Evolutionary conservation across 2,329 filamentous ascomycete species (phyloP).

Genomic region (Beauveria sp.): DNA sequence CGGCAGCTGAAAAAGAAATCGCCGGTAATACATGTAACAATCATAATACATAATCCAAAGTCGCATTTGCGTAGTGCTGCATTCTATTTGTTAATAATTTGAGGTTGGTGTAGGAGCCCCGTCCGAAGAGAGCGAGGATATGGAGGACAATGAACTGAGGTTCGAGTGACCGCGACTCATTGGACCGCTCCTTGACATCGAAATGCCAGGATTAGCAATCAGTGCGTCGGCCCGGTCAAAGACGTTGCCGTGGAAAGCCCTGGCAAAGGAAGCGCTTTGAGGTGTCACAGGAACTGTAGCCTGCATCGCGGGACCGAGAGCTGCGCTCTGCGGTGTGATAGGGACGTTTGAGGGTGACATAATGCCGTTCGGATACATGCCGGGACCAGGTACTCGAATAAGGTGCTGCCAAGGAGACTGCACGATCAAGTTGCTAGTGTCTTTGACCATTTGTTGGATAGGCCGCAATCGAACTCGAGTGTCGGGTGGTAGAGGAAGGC

Average conservation of each 20-base stretch:
- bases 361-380: conserved; percentile 14
- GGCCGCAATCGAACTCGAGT: conserved; percentile 69
- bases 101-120: conserved; percentile 17
- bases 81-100: not conserved
- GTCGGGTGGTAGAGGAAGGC: conserved; percentile 51
- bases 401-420: conserved; percentile 50
- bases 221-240: conserved; percentile 53
- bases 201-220: conserved; percentile 49
- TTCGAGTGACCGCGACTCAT: conserved; percentile 35
- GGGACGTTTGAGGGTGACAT: conserved; percentile 33
- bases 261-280: conserved; percentile 47
- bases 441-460: conserved; percentile 75
- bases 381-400: conserved; percentile 17
- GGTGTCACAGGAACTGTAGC: conserved; percentile 75
- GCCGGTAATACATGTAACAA: conserved; percentile 6
- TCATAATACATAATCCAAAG: conserved; percentile 12
- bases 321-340: conserved; percentile 83
- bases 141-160: conserved; percentile 32
- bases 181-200: conserved; percentile 45
- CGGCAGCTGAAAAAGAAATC: not conserved
- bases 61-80: not conserved
- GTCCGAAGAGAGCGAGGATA: conserved; percentile 35
- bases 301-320: conserved; percentile 81
- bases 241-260: conserved; percentile 49
- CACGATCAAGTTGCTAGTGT: conserved; percentile 65